Conservation (phyloP, 768 basidiomycete species). For the Leccinum variicolor region DNA sequence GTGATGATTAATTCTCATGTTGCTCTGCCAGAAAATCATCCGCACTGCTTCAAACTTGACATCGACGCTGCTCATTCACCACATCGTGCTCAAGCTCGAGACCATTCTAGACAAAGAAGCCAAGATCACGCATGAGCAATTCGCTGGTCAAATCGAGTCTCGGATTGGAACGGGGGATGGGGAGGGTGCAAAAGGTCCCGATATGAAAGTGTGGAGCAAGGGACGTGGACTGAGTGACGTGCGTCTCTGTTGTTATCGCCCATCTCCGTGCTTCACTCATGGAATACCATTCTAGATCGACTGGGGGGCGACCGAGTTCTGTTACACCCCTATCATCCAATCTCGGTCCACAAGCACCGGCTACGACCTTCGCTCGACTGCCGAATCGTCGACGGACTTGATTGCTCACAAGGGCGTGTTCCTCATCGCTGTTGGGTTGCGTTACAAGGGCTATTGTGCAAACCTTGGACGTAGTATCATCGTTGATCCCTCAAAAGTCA, state of each 20-base stretch:
- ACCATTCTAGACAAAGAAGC: constrained; percentile 89
- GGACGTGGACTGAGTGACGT: constrained; percentile 74
- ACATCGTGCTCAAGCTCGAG: constrained; percentile 86
- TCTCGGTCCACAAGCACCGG: constrained; percentile 79
- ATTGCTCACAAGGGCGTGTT: constrained; percentile 89
- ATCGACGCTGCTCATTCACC: constrained; percentile 79
- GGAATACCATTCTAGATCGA: constrained; percentile 57
- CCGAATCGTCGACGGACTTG: constrained; percentile 78
- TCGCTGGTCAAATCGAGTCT: constrained; percentile 82
- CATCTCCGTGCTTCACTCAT: constrained; percentile 4
- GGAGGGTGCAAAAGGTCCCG: constrained; percentile 73
- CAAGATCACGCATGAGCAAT: constrained; percentile 84
- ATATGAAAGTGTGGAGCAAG: constrained; percentile 90
- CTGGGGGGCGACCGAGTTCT: constrained; percentile 88
- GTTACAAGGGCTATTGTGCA: constrained; percentile 90
- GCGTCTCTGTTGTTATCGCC: constrained; percentile 28
- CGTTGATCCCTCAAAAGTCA: constrained; percentile 86
- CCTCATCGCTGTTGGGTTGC: constrained; percentile 80
- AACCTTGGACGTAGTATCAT: constrained; percentile 94
- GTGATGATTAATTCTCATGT: constrained; percentile 8
- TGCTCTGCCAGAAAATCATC: constrained; percentile 60
- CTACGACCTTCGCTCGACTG: constrained; percentile 86
- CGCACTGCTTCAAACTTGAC: constrained; percentile 75
- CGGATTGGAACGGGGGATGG: constrained; percentile 73
- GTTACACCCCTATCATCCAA: constrained; percentile 94